phyloP scores from a whole-genome alignment of 805 yeast species.

The Wickerhamiella domercqiae region DNA sequence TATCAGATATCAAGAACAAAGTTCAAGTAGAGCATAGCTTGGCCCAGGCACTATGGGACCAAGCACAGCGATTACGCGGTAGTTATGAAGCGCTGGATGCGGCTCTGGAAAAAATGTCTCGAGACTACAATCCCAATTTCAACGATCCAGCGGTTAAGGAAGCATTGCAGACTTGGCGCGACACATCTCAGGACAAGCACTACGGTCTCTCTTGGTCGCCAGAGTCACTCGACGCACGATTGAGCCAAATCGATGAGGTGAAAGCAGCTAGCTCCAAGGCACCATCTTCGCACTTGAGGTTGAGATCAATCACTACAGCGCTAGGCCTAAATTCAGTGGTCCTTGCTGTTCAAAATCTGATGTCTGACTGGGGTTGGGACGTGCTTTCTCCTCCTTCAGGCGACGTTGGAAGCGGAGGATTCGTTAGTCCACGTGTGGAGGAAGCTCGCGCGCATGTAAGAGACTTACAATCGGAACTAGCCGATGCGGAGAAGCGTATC shows the following conservation, averaged over 20 bases:
- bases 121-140: slow-evolving; percentile 64
- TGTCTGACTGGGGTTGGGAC: slow-evolving; percentile 1
- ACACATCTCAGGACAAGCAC: slow-evolving; percentile 6
- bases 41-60: slow-evolving; percentile 3
- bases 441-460: slow-evolving; percentile 2
- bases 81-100: slow-evolving; percentile 13
- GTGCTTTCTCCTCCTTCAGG: not conserved
- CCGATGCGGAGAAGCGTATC: not conserved
- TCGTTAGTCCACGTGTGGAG: not conserved
- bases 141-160: slow-evolving; percentile 77
- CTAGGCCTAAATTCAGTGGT: not conserved
- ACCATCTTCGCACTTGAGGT: not conserved
- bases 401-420: not conserved
- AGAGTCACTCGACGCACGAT: not conserved
- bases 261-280: slow-evolving; percentile 4
- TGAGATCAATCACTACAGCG: not conserved
- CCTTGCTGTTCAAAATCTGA: not conserved
- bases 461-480: slow-evolving; percentile 2
- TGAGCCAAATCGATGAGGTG: slow-evolving; percentile 5
- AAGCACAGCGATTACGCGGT: slow-evolving; percentile 4
- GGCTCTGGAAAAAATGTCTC: slow-evolving; percentile 34
- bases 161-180: slow-evolving; percentile 35
- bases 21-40: slow-evolving; percentile 12
- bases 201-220: not conserved
- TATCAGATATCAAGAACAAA: slow-evolving; percentile 8